phyloP scores from a whole-genome alignment of 2,329 filamentous ascomycete genomes.

The Alternaria solani region DNA sequence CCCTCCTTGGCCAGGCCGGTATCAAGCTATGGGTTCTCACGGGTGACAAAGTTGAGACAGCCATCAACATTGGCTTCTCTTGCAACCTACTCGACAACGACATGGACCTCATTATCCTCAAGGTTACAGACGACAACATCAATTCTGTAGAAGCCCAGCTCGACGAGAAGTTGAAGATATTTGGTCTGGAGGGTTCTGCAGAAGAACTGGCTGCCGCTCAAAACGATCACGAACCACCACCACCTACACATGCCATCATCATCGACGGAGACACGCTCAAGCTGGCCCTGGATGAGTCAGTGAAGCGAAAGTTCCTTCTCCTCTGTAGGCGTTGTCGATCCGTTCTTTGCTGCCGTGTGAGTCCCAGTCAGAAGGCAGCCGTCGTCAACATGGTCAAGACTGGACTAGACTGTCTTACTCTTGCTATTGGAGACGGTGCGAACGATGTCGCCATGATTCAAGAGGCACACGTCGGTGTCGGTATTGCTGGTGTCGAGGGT shows the following conservation, averaged over 20 bases:
- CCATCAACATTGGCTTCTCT: conserved; percentile 99
- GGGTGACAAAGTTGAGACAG: conserved; percentile 98
- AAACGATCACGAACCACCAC: conserved; percentile 84
- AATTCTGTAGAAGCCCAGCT: conserved; percentile 73
- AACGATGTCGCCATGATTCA: conserved; percentile 96
- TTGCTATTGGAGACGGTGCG: conserved; percentile 87
- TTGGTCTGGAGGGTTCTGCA: conserved; percentile 83
- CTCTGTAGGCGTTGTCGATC: conserved; percentile 97
- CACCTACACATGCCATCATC: conserved; percentile 87
- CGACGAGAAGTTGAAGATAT: conserved; percentile 74
- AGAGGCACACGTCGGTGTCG: conserved; percentile 86
- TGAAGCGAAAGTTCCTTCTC: conserved; percentile 92
- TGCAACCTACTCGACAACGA: conserved; percentile 97
- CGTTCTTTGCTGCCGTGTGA: conserved; percentile 96
- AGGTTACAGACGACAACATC: conserved; percentile 77
- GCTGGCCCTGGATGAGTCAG: conserved; percentile 79
- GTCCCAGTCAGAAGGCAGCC: conserved; percentile 95
- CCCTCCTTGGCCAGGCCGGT: conserved; percentile 86
- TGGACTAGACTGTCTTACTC: conserved; percentile 93
- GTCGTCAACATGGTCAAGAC: conserved; percentile 96
- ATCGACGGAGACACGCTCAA: conserved; percentile 95
- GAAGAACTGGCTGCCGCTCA: conserved; percentile 82
- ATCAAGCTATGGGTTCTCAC: conserved; percentile 99
- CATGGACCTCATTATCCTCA: conserved; percentile 94
- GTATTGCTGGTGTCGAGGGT: conserved; percentile 87